Percentiles rank a stretch among this genome's conserved stretches.
Conservation (phyloP, 176 grass and related monocot species). For the Echinochloa phyllopogon region DNA sequence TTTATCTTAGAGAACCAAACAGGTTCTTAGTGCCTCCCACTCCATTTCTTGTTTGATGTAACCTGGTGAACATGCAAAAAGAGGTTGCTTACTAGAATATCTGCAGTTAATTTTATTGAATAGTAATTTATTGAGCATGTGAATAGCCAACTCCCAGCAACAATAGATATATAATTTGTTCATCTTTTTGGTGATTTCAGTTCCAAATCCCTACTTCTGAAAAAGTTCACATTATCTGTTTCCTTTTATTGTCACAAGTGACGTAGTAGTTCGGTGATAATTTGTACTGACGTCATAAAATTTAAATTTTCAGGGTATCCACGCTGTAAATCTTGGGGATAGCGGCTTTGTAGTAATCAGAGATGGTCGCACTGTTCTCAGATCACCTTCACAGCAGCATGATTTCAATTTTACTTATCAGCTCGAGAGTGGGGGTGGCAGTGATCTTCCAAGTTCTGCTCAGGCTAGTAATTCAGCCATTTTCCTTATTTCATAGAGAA, state of each 20-base stretch:
- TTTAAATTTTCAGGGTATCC: constrained; percentile 63
- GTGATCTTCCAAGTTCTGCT: constrained; percentile 94
- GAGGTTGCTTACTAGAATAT: neutral
- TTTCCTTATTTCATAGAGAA: neutral
- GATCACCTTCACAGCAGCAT: constrained; percentile 92
- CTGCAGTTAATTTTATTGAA: neutral
- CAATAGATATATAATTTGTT: constrained; percentile 1
- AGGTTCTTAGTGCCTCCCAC: neutral
- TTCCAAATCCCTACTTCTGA: neutral
- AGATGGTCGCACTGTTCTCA: constrained; percentile 85
- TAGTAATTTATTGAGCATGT: neutral
- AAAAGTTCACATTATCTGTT: neutral
- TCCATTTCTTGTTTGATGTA: constrained; percentile 5
- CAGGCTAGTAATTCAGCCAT: constrained; percentile 60
- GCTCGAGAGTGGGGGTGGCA: constrained; percentile 92
- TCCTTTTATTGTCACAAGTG: neutral
- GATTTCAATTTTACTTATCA: constrained; percentile 99
- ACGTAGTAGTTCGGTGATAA: neutral
- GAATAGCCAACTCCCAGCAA: neutral
- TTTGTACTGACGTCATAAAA: neutral
- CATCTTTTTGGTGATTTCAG: neutral
- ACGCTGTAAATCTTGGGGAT: constrained; percentile 92
- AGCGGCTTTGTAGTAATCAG: constrained; percentile 93
- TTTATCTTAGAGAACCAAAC: neutral
- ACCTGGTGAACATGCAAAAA: neutral